Evolutionary conservation across 305 asterid species (phyloP).

Genomic region (Rubia peregrina): DNA sequence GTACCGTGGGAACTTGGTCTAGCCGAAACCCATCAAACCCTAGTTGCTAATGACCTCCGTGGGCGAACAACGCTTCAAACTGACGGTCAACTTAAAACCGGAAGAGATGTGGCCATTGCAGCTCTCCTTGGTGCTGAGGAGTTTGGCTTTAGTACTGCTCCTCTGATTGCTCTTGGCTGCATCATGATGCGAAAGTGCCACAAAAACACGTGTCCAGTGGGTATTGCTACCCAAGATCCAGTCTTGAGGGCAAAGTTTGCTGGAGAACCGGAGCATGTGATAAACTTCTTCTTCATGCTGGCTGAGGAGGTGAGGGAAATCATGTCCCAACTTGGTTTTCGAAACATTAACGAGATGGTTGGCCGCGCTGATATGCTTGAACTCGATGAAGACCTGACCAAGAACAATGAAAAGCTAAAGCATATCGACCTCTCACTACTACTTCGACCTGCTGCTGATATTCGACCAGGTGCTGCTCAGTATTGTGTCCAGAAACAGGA

Average conservation of each 20-base stretch:
- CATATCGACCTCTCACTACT: slow-evolving; percentile 79
- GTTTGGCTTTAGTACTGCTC: slow-evolving; percentile 99
- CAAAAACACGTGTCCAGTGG: slow-evolving; percentile 97
- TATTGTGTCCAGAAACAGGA: slow-evolving; percentile 94
- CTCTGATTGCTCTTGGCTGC: slow-evolving; percentile 95
- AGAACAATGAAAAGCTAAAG: slow-evolving; percentile 74
- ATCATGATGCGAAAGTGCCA: slow-evolving; percentile 99
- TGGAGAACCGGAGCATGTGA: slow-evolving; percentile 98
- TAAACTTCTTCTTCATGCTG: slow-evolving; percentile 96
- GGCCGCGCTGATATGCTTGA: slow-evolving; percentile 98
- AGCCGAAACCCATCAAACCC: slow-evolving; percentile 97
- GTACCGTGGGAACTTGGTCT: slow-evolving; percentile 99
- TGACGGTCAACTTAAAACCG: slow-evolving; percentile 97
- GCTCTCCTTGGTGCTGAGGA: slow-evolving; percentile 99
- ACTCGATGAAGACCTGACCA: slow-evolving; percentile 59
- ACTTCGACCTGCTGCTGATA: slow-evolving; percentile 95
- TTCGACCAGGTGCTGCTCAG: slow-evolving; percentile 96
- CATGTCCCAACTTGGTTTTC: slow-evolving; percentile 87
- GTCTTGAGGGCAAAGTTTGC: slow-evolving; percentile 91
- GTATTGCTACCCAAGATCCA: slow-evolving; percentile 99
- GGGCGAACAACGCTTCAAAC: slow-evolving; percentile 94
- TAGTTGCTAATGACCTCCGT: slow-evolving; percentile 98
- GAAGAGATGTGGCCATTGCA: slow-evolving; percentile 96
- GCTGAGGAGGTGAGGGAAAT: slow-evolving; percentile 96
- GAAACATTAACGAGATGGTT: slow-evolving; percentile 82